Evolutionary conservation across 805 yeast genomes (phyloP).

Genomic region (Kluyveromyces lactis): DNA sequence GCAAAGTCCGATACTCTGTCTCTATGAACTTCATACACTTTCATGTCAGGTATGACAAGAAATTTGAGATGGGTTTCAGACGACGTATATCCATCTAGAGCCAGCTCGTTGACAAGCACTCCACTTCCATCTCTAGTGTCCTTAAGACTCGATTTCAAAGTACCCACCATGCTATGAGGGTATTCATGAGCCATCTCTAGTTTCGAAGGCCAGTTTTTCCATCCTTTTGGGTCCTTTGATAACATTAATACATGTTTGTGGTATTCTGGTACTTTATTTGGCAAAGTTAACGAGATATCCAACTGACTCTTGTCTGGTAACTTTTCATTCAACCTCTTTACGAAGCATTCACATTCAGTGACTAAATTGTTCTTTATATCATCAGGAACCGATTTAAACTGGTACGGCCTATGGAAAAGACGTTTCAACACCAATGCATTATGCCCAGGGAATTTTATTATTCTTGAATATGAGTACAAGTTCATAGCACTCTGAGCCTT

Average conservation of each 20-base stretch:
- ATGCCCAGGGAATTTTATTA: too few species aligned
- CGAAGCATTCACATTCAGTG: constrained; percentile 13
- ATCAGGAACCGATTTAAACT: neutral
- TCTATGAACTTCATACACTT: constrained; percentile 12
- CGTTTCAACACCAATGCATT: neutral
- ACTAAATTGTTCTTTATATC: neutral
- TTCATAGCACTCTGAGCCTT: too few species aligned
- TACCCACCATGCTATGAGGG: constrained; percentile 17
- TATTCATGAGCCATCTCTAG: constrained; percentile 15
- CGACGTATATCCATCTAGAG: constrained; percentile 6
- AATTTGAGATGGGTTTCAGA: constrained; percentile 7
- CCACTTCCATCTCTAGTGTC: constrained; percentile 11
- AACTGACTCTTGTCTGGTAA: constrained; percentile 10
- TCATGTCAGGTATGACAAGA: constrained; percentile 19
- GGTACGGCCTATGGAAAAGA: neutral
- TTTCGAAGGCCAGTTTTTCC: constrained; percentile 21
- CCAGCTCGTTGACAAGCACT: constrained; percentile 14
- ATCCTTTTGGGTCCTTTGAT: constrained; percentile 12
- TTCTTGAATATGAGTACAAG: too few species aligned
- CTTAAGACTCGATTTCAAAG: constrained; percentile 12
- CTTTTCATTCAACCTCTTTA: constrained; percentile 9
- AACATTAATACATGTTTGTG: constrained; percentile 20
- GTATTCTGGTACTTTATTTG: constrained; percentile 15
- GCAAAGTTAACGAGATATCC: constrained; percentile 10
- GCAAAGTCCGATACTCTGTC: constrained; percentile 13